A percentile compares a stretch with the other conserved stretches of the same genome.
Evolutionary conservation across 1,284 basidiomycete species (phyloP).

Genomic region (Cryptococcus maquisensis): DNA sequence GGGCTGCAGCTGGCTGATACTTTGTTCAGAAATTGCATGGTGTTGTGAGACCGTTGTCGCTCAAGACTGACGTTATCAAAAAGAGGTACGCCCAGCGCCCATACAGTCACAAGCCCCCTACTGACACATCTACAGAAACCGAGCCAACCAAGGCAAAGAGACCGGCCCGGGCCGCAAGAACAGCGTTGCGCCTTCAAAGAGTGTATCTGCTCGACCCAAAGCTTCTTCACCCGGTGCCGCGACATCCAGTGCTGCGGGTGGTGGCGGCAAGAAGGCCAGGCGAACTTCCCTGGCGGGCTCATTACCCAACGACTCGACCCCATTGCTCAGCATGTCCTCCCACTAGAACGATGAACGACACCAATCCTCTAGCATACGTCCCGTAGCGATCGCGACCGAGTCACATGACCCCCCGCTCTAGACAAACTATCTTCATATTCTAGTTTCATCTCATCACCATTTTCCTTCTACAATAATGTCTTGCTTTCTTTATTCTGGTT

Average conservation of each 20-base stretch:
- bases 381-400: too few relatives aligned
- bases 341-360: not conserved
- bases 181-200: conserved; percentile 4
- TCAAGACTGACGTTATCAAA: conserved; percentile 98
- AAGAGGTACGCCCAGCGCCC: conserved; percentile 63
- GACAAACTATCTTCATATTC: too few relatives aligned
- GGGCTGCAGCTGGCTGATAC: conserved; percentile 17
- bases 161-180: conserved; percentile 14
- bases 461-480: too few relatives aligned
- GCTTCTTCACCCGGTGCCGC: not conserved
- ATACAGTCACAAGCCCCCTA: not conserved
- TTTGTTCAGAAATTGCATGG: conserved; percentile 78
- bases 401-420: too few relatives aligned
- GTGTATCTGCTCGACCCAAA: not conserved
- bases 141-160: conserved; percentile 23
- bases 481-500: too few relatives aligned
- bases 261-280: conserved; percentile 12
- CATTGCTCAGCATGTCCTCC: not conserved
- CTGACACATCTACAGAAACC: conserved; percentile 8
- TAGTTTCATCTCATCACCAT: too few relatives aligned
- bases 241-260: not conserved
- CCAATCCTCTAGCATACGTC: too few relatives aligned
- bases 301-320: not conserved
- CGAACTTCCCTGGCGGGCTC: conserved; percentile 1
- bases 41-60: conserved; percentile 83